Conservation (phyloP, 495 filamentous ascomycete genomes). For the Neurospora africana region DNA sequence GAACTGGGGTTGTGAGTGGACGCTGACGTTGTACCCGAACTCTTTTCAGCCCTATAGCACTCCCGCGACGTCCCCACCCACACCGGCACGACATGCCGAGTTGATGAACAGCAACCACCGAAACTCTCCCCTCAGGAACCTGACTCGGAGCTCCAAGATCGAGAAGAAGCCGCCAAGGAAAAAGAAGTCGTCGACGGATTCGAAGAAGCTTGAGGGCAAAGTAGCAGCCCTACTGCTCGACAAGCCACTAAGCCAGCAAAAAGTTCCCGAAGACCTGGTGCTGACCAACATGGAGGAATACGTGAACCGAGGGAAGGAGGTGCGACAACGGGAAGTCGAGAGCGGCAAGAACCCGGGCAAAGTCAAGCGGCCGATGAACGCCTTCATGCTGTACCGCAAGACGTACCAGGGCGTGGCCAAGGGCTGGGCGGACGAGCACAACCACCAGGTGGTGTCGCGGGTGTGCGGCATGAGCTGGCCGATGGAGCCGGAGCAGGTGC, state of each 20-base stretch:
- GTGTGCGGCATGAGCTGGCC: constrained; percentile 80
- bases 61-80: constrained; percentile 41
- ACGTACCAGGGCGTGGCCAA: constrained; percentile 85
- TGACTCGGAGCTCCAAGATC: constrained; percentile 17
- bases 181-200: constrained; percentile 21
- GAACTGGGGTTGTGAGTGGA: background rate
- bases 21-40: constrained; percentile 6
- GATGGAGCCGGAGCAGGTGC: constrained; percentile 59
- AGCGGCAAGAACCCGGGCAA: constrained; percentile 60
- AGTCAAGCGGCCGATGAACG: constrained; percentile 91
- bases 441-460: constrained; percentile 87
- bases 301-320: constrained; percentile 61
- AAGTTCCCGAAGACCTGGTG: constrained; percentile 50
- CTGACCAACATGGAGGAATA: constrained; percentile 65
- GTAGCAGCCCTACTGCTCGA: constrained; percentile 45
- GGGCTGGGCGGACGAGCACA: constrained; percentile 71
- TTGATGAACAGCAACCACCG: constrained; percentile 13
- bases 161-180: constrained; percentile 29
- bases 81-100: constrained; percentile 28
- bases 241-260: constrained; percentile 58
- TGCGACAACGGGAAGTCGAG: constrained; percentile 55
- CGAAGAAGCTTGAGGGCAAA: constrained; percentile 11
- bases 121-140: constrained; percentile 6
- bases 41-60: constrained; percentile 35
- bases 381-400: constrained; percentile 96